phyloP scores from a whole-genome alignment of 129 eudicot genomes.

The Erigeron canadensis region DNA sequence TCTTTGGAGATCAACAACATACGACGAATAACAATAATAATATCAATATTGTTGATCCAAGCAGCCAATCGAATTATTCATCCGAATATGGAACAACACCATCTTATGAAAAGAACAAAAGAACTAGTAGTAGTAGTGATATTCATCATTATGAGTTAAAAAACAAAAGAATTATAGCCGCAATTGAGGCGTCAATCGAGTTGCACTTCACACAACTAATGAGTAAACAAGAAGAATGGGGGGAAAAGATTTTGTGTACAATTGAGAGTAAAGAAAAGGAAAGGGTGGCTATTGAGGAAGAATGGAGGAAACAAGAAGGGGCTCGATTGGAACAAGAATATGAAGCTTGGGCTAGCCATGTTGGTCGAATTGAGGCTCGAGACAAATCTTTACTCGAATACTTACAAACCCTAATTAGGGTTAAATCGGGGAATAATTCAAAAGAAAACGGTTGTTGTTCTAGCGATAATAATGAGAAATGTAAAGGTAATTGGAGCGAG shows the following conservation, averaged over 20 bases:
- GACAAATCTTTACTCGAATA: constrained; percentile 76
- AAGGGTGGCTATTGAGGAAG: constrained; percentile 69
- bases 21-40: constrained; percentile 14
- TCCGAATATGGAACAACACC: constrained; percentile 41
- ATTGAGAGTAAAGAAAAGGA: constrained; percentile 73
- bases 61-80: constrained; percentile 62
- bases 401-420: constrained; percentile 55
- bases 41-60: constrained; percentile 13
- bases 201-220: constrained; percentile 63
- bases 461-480: constrained; percentile 11
- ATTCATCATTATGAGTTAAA: constrained; percentile 45
- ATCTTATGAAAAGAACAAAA: constrained; percentile 13
- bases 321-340: constrained; percentile 65
- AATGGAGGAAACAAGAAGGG: constrained; percentile 77
- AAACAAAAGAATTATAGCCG: constrained; percentile 59
- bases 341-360: constrained; percentile 71
- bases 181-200: constrained; percentile 35
- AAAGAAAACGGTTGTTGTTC: constrained; percentile 15
- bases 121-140: too few species aligned
- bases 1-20: constrained; percentile 63
- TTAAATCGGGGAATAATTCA: constrained; percentile 18
- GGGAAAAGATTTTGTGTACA: constrained; percentile 68
- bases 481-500: constrained; percentile 54
- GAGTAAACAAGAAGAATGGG: constrained; percentile 82
- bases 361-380: constrained; percentile 78